Evolutionary conservation across 352 stramenopile species (phyloP), one percentile per base, ranked within the genome.

Genomic region (Globisporangium rhizosaccharum): DNA sequence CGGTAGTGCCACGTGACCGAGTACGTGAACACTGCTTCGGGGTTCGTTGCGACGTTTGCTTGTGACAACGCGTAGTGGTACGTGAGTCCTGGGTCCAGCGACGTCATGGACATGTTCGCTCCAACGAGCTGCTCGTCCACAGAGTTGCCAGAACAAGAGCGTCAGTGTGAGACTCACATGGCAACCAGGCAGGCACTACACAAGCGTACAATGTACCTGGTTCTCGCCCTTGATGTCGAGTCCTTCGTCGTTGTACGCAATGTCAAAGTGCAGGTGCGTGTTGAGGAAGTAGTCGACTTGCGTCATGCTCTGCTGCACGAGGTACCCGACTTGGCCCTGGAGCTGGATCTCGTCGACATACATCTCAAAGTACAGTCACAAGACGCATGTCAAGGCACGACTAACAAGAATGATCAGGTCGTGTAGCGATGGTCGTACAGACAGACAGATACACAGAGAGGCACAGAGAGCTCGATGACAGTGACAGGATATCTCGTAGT

Each of bases 331-430:
- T 66, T 98, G 98, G 25, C 94, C 96, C 80, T 89, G 97, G 66
- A 99, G 87, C 51, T 94, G 95, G 51, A 99, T 80, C 80, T 98
- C 96, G 72, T 99, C 96, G 30, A 99, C 80, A 71, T 98, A 98
- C 87, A 99, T 98, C 82, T 99, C 95, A 75, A 98, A 98, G 72
- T 78, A 49, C 46, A 42, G 28, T 3, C 28, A 6, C 25, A 33
- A 30, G 28, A 0, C 20, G n/a, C 33, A 33, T 23, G 57, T 56
- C 44, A 63, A 60, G 33, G 25, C 51, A 44, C 7, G 69, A 93
- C 25, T 17, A 63, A 30, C 42, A 6, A 33, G 28, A 33, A 7
- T 6, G 28, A 33, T 33, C 28, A 33, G 3, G 6, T 7, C 28
- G 6, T 33, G 28, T 3, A 59, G 44, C 65, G 15, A 45, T 39